Evolutionary conservation across 306 rosid species (phyloP), one percentile per base, ranked within the genome.

Genomic region (Citrullus amarus): DNA sequence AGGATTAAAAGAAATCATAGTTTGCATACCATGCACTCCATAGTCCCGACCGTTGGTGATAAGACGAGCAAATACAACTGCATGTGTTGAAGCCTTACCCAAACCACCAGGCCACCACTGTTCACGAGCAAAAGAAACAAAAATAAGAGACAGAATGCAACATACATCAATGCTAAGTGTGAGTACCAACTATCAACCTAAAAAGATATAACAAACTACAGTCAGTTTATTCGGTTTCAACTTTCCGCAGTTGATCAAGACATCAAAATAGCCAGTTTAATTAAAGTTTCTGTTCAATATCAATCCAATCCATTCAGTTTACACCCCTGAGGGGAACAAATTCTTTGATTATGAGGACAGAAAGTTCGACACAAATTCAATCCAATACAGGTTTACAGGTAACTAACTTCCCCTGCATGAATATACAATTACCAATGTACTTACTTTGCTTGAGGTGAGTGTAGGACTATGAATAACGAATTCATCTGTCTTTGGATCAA

Each of bases 31-130:
- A 62, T 92, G 87, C 79, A 95, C 90, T 81, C 97, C 97, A 28
- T 90, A 83, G 68, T 95, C 96, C 81, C 79, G 82, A 39, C 96
- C 92, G 53, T 92, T 85, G 36, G 84, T 88, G 53, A 90, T 90
- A 82, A 95, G 92, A 87, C 92, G 97, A 14, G 99, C 97, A 87
- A 87, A 95, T 72, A 88, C 87, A 86, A 91, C 83, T 80, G 90
- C 97, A 77, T 95, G 97, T 0, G 97, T 95, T 8, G 99, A 88
- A 57, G 85, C 80, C 85, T 95, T 92, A 80, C 99, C 99, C 92
- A 95, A 82, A 59, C 99, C 99, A 82, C 97, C 99, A 81, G 99
- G 99, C 99, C 99, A 95, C 99, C 99, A 95, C 99, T 95, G 85
- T 72, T 44, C 80, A 80, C 54, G 85, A 86, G 71, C 80, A 75